phyloP scores from a whole-genome alignment of 2,329 filamentous ascomycete species.

The Epichloe baconii region DNA sequence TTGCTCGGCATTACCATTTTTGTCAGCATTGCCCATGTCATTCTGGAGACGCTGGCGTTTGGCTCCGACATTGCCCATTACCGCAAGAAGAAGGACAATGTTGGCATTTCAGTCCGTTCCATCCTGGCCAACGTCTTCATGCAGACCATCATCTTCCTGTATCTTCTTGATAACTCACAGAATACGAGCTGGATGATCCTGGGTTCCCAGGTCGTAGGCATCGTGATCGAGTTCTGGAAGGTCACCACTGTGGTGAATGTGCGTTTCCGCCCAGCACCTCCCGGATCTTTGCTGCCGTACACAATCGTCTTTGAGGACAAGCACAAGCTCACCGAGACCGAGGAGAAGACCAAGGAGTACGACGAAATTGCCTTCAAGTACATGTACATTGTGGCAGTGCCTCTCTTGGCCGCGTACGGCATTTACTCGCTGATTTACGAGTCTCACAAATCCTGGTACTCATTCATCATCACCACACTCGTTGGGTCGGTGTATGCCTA shows the following conservation, averaged over 20 bases:
- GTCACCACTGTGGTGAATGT: constrained; percentile 92
- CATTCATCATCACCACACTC: constrained; percentile 85
- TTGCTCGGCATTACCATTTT: constrained; percentile 73
- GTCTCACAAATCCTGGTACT: constrained; percentile 95
- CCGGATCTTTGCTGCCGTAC: constrained; percentile 65
- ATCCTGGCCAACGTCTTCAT: constrained; percentile 97
- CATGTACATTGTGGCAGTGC: constrained; percentile 84
- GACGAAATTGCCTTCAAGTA: constrained; percentile 97
- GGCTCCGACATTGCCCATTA: constrained; percentile 96
- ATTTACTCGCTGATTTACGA: constrained; percentile 87
- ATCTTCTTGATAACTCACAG: constrained; percentile 92
- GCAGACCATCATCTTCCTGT: constrained; percentile 91
- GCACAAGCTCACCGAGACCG: constrained; percentile 85
- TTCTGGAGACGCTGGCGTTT: constrained; percentile 93
- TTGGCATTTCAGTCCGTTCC: constrained; percentile 89
- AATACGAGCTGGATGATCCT: constrained; percentile 99
- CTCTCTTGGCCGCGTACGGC: constrained; percentile 79
- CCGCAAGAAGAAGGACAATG: constrained; percentile 99
- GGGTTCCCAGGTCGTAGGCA: constrained; percentile 77
- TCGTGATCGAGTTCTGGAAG: constrained; percentile 68
- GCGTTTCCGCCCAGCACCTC: constrained; percentile 54
- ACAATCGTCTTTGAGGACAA: constrained; percentile 86
- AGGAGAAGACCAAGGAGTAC: constrained; percentile 97
- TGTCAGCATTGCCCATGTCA: constrained; percentile 79
- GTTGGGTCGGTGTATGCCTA: constrained; percentile 96